Evolutionary conservation across 495 filamentous ascomycete genomes (phyloP).

Genomic region (Bacidia gigantensis): DNA sequence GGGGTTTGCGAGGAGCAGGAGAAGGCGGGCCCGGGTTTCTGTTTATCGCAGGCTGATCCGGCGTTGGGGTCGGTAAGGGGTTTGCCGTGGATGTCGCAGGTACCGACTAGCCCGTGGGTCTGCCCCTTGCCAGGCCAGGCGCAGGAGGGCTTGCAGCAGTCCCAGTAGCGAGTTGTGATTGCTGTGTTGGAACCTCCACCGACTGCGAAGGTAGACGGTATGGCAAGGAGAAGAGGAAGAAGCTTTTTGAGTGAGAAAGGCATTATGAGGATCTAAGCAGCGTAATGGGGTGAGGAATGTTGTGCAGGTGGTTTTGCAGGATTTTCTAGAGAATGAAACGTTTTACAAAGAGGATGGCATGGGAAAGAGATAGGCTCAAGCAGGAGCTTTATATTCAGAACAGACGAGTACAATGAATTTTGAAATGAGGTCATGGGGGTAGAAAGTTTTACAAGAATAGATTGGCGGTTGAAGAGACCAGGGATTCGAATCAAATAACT

Average conservation of each 20-base stretch:
- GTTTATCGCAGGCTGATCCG: constrained; percentile 32
- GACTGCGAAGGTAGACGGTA: neutral
- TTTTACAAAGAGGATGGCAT: neutral
- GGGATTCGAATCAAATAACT: too few species aligned
- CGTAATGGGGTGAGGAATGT: too few species aligned
- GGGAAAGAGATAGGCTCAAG: too few species aligned
- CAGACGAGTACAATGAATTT: too few species aligned
- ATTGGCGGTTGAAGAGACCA: too few species aligned
- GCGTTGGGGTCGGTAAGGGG: constrained; percentile 26
- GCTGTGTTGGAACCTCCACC: constrained; percentile 25
- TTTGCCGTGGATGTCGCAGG: constrained; percentile 44
- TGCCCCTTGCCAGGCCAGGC: constrained; percentile 36
- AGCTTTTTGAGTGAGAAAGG: neutral
- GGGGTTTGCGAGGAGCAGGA: constrained; percentile 50
- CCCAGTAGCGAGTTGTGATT: constrained; percentile 43
- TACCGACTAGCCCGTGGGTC: constrained; percentile 32
- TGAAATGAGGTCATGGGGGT: too few species aligned
- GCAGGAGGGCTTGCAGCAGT: constrained; percentile 58
- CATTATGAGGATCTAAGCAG: neutral
- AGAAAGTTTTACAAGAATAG: too few species aligned
- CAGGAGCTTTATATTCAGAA: too few species aligned
- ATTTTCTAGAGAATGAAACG: neutral
- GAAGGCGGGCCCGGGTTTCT: constrained; percentile 43
- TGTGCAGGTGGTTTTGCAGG: neutral
- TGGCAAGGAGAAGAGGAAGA: neutral